Evolutionary conservation across 2,329 filamentous ascomycete genomes (phyloP).

Genomic region (Claviceps spartinae): DNA sequence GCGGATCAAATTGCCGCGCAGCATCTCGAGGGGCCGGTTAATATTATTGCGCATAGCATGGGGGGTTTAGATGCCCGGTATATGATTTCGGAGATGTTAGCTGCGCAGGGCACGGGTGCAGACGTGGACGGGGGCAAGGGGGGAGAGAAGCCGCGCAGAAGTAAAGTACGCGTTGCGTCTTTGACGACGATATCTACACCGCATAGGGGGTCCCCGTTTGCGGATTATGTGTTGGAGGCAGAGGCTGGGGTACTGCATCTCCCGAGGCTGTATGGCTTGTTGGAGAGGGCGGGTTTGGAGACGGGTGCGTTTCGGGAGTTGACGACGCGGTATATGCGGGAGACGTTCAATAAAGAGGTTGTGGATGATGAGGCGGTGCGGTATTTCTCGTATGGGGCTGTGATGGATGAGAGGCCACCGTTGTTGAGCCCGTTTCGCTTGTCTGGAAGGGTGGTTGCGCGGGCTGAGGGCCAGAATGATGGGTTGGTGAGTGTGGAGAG

Average conservation of each 20-base stretch:
- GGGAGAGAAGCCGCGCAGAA: too few relatives aligned
- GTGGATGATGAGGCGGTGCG: slow-evolving; percentile 37
- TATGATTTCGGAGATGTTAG: slow-evolving; percentile 40
- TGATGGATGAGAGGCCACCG: slow-evolving; percentile 29
- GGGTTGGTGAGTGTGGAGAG: slow-evolving; percentile 54
- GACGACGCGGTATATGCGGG: slow-evolving; percentile 42
- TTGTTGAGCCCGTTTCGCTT: slow-evolving; percentile 50
- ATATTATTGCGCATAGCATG: slow-evolving; percentile 62
- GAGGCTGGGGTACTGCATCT: slow-evolving; percentile 26
- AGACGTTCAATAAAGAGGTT: slow-evolving; percentile 44
- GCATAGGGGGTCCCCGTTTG: slow-evolving; percentile 41
- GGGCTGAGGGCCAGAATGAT: slow-evolving; percentile 47
- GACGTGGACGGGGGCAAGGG: too few relatives aligned
- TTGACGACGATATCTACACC: slow-evolving; percentile 43
- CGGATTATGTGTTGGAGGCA: slow-evolving; percentile 36
- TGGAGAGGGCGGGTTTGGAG: slow-evolving; percentile 38
- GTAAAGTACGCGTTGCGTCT: slow-evolving; percentile 25
- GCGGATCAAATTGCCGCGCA: slow-evolving; percentile 31
- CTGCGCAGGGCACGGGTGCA: neutral
- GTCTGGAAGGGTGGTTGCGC: slow-evolving; percentile 35
- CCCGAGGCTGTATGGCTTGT: slow-evolving; percentile 40
- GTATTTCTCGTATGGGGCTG: slow-evolving; percentile 52
- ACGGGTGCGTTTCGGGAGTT: slow-evolving; percentile 49
- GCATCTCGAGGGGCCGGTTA: slow-evolving; percentile 35
- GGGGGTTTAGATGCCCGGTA: slow-evolving; percentile 52